A percentile compares a stretch with the other conserved stretches of the same genome.
These are phyloP conservation scores for Lichtheimia ramosa DNA, from an alignment of 371 early-diverging fungal genomes.

Conservation along the genomic window DNA sequence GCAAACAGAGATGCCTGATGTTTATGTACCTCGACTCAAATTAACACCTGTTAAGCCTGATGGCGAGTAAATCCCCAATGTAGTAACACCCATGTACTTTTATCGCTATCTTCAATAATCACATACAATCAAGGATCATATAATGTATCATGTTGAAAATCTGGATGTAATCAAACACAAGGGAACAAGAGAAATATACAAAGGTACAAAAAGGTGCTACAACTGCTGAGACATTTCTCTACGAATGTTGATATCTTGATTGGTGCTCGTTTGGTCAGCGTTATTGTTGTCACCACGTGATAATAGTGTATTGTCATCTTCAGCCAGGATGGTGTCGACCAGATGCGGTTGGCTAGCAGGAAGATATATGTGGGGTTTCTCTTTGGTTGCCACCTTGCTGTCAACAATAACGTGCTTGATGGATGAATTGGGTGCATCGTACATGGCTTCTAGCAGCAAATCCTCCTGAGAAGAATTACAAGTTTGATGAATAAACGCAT, in stretches of 20 bases:
- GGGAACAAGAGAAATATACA: not conserved
- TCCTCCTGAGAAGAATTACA: constrained; percentile 57
- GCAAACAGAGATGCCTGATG: no score
- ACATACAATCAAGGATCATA: no score
- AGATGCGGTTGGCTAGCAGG: constrained; percentile 50
- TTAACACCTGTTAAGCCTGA: no score
- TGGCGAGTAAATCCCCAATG: no score
- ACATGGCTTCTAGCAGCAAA: constrained; percentile 78
- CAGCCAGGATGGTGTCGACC: constrained; percentile 29
- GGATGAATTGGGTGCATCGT: constrained; percentile 75
- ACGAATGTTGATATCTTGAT: not conserved
- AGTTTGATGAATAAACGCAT: not conserved
- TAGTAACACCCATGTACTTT: no score
- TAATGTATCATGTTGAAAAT: no score
- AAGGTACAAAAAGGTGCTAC: not conserved
- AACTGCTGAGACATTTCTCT: constrained; percentile 4
- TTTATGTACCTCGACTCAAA: no score
- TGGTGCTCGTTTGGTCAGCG: not conserved
- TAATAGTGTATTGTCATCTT: constrained; percentile 23
- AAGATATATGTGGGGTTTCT: constrained; percentile 66
- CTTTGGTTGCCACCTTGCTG: constrained; percentile 58
- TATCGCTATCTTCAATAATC: no score
- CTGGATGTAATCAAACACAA: not conserved
- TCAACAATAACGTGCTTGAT: constrained; percentile 72
- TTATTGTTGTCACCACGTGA: not conserved